Evolutionary conservation across 257 asterid genomes (phyloP).

Genomic region (Lavandula angustifolia): DNA sequence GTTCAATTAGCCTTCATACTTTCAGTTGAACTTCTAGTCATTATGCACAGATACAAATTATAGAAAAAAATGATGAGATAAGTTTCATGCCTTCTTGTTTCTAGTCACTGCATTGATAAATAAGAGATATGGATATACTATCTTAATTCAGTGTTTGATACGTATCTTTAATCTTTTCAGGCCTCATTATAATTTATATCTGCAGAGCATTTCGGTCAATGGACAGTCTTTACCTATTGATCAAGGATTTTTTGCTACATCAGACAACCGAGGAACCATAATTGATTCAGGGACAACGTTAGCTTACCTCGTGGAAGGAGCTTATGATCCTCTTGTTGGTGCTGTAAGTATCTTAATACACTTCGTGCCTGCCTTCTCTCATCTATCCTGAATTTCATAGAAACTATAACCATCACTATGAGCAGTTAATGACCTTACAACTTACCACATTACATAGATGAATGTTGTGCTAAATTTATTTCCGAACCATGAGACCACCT

Average conservation of each 20-base stretch:
- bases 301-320: constrained; percentile 80
- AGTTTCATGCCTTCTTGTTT: constrained; percentile 26
- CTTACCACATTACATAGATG: constrained; percentile 1
- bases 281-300: constrained; percentile 91
- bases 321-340: constrained; percentile 74
- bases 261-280: constrained; percentile 71
- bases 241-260: constrained; percentile 67
- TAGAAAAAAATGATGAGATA: constrained; percentile 18
- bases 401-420: neutral
- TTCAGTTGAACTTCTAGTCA: no score
- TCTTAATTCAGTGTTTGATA: constrained; percentile 24
- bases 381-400: constrained; percentile 19
- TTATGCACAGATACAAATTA: no score
- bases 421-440: constrained; percentile 4
- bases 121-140: constrained; percentile 13
- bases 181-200: constrained; percentile 80
- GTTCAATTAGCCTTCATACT: no score
- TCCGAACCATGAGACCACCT: constrained; percentile 16
- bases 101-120: constrained; percentile 19
- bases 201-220: constrained; percentile 75
- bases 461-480: neutral
- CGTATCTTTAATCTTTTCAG: constrained; percentile 45
- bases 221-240: constrained; percentile 77
- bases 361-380: constrained; percentile 19
- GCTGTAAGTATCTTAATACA: constrained; percentile 56